Evolutionary conservation across 768 basidiomycete species (phyloP).

Genomic region (Exidia glandulosa): DNA sequence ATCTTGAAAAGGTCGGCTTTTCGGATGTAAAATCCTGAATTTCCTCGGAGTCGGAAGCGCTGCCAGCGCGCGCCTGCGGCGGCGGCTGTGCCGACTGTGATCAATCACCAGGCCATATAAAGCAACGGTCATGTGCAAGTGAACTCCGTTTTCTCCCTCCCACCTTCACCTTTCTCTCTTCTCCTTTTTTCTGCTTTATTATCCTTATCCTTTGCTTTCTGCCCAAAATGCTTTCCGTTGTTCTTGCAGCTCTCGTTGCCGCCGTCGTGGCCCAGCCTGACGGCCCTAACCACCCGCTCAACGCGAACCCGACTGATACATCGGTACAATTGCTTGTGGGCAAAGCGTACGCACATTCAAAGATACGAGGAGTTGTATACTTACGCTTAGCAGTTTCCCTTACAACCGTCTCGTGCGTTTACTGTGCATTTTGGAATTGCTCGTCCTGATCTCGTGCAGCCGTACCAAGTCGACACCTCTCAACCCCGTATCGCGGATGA

Average conservation of each 20-base stretch:
- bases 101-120: too few species aligned
- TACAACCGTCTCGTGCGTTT: not conserved
- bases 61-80: too few species aligned
- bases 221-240: not conserved
- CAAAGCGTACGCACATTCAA: not conserved
- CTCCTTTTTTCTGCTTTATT: not conserved
- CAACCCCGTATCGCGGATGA: too few species aligned
- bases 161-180: not conserved
- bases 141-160: too few species aligned
- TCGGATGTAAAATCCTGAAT: too few species aligned
- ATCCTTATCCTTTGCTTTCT: not conserved
- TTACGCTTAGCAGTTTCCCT: not conserved
- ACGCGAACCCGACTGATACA: not conserved
- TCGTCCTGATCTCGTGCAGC: not conserved
- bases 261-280: not conserved
- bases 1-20: too few species aligned
- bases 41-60: too few species aligned
- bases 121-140: too few species aligned
- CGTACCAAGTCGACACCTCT: constrained; percentile 9
- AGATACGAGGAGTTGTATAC: not conserved
- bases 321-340: not conserved
- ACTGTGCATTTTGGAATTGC: not conserved
- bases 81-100: too few species aligned
- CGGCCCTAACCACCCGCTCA: not conserved
- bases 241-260: not conserved